Evolutionary conservation across 305 asterid genomes (phyloP), one percentile per base, ranked within the genome.

Genomic region (Striga hermonthica): DNA sequence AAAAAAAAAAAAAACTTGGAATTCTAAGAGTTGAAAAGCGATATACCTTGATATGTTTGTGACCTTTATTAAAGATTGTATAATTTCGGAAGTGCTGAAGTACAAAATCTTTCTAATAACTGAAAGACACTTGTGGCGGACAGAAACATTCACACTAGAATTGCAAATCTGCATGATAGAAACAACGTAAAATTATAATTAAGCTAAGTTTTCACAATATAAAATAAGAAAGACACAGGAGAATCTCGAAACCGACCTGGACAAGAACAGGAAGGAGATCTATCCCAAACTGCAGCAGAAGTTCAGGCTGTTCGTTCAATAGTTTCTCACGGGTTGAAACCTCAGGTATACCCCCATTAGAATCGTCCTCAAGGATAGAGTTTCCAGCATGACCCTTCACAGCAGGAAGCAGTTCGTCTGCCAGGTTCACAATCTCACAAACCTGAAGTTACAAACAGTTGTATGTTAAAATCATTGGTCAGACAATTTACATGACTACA

Each of bases 401-500:
- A 54, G 78, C 75, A 8, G 96, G 96, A 69, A 89, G 96, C 63
- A 89, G 87, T 83, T 89, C 96, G 71, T 89, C 85, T 63, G 96
- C 95, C 69, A 89, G 78, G 80, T 83, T 89, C 81, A 89, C 87
- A 52, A 89, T 87, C 83, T 87, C 96, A 81, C 85, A 87, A 67
- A 85, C 75, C 96, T 89, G 85, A 34, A 1, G 60, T 16, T 28
- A 74, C 43, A 35, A 61, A 38, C 40, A 43, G 12, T 16, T 45
- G 43, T 61, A 8, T 67, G 65, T 10, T 56, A 34, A 44, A 3
- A 45, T 13, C 3, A 12, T 49, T 49, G 22, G 6, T 49, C 2
- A n/a, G 55, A n/a, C 6, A 49, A 22, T 22, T 22, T 22, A 22
- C 31, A 22, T 22, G 31, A 50, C 57, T 14, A 54, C 12, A 22